Conservation (phyloP, 2,329 filamentous ascomycete genomes). For the Chrysoporthe austroafricana region DNA sequence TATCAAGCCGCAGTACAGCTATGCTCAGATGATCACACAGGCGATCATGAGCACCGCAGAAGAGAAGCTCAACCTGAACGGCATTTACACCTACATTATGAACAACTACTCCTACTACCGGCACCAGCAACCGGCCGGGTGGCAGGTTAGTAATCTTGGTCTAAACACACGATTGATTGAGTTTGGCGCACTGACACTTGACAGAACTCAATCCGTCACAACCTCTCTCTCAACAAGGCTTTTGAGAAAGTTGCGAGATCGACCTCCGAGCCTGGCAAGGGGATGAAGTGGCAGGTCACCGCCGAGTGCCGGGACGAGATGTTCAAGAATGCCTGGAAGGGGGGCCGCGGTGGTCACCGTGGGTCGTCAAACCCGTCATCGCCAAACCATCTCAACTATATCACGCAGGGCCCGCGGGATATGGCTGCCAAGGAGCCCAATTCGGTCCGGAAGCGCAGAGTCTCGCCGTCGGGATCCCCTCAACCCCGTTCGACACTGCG, state of each 20-base stretch:
- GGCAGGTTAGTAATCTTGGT: conserved; percentile 70
- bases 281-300: conserved; percentile 98
- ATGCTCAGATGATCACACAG: conserved; percentile 95
- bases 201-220: conserved; percentile 94
- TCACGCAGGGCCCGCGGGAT: conserved; percentile 61
- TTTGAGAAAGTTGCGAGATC: conserved; percentile 92
- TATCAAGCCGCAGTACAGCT: conserved; percentile 94
- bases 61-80: conserved; percentile 86
- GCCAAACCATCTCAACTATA: conserved; percentile 62
- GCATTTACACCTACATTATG: conserved; percentile 94
- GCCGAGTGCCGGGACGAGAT: conserved; percentile 86
- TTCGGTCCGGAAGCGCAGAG: conserved; percentile 61
- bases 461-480: conserved; percentile 59
- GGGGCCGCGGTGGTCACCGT: conserved; percentile 65
- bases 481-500: conserved; percentile 54
- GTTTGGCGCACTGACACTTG: conserved; percentile 11
- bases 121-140: conserved; percentile 74
- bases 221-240: conserved; percentile 89
- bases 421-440: conserved; percentile 55
- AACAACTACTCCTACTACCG: conserved; percentile 92
- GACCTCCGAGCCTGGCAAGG: conserved; percentile 95
- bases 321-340: conserved; percentile 69
- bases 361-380: conserved; percentile 75
- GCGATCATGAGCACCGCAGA: conserved; percentile 87
- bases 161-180: not conserved